These are phyloP conservation scores for Nakazawaea siamensis DNA, from an alignment of 805 yeast species.

Conservation along the genomic window DNA sequence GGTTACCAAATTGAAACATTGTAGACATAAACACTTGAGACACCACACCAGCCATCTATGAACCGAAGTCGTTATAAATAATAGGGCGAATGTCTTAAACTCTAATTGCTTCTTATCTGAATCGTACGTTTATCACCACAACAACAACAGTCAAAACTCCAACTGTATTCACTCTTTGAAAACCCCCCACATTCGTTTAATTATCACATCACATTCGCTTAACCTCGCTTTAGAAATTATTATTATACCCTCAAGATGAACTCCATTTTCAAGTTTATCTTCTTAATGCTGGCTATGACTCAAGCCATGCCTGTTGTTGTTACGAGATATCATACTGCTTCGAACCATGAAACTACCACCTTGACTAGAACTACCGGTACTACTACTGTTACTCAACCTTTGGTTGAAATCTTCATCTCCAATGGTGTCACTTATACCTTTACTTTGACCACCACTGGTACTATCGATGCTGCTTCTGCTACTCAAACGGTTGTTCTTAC, in stretches of 20 bases:
- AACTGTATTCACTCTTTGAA: too few relatives aligned
- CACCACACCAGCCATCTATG: too few relatives aligned
- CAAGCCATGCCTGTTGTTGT: constrained; percentile 14
- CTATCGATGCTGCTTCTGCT: constrained; percentile 17
- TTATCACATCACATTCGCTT: too few relatives aligned
- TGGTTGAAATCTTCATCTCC: constrained; percentile 43
- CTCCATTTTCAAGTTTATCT: constrained; percentile 46
- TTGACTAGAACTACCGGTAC: constrained; percentile 30
- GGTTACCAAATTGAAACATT: too few relatives aligned
- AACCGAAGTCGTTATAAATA: too few relatives aligned
- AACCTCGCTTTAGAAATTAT: too few relatives aligned
- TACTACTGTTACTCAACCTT: constrained; percentile 41
- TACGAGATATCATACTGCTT: constrained; percentile 23
- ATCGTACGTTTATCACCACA: too few relatives aligned
- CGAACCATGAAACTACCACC: constrained; percentile 22
- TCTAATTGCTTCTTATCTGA: too few relatives aligned
- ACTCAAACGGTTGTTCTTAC: constrained; percentile 10
- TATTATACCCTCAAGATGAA: constrained; percentile 1
- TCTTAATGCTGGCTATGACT: constrained; percentile 18
- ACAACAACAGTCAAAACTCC: too few relatives aligned
- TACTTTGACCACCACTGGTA: constrained; percentile 32
- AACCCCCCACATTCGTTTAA: too few relatives aligned
- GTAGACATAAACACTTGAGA: too few relatives aligned
- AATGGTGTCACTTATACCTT: constrained; percentile 42
- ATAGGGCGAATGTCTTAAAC: too few relatives aligned